phyloP scores from a whole-genome alignment of 2,329 filamentous ascomycete species.

The Fusarium sp. region DNA sequence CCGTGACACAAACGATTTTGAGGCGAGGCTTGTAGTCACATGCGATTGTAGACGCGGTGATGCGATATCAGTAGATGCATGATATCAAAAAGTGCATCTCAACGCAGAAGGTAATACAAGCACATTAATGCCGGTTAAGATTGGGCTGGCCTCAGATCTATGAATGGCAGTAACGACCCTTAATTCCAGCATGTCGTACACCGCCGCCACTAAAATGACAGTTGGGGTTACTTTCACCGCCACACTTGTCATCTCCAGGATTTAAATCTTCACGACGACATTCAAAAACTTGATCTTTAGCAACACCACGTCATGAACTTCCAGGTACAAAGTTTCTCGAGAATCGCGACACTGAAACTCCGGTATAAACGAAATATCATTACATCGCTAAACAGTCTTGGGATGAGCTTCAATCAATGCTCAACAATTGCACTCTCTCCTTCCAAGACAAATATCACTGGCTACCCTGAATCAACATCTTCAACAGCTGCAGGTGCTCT shows the following conservation, averaged over 20 bases:
- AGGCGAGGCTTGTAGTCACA: slow-evolving; percentile 6
- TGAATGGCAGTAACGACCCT: not conserved
- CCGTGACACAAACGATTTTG: not conserved
- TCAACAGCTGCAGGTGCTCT: slow-evolving; percentile 14
- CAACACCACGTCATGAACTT: not conserved
- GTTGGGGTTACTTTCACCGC: not conserved
- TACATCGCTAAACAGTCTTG: not conserved
- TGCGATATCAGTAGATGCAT: not conserved
- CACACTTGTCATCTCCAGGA: slow-evolving; percentile 2
- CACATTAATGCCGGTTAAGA: not conserved
- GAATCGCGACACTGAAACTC: too few relatives aligned
- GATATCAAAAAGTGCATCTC: not conserved
- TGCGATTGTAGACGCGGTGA: not conserved
- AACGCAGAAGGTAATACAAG: not conserved
- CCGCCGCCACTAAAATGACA: not conserved
- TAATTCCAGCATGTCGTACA: not conserved
- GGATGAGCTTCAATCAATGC: not conserved
- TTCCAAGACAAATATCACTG: not conserved
- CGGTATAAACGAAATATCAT: not conserved
- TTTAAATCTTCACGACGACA: not conserved
- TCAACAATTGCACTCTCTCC: not conserved
- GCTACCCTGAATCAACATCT: slow-evolving; percentile 36
- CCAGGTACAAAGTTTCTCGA: not conserved
- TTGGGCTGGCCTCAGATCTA: not conserved
- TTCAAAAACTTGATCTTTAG: not conserved